These are phyloP conservation scores for Leucoagaricus sp. DNA, from an alignment of 1,284 basidiomycete genomes.

Conservation along the genomic window DNA sequence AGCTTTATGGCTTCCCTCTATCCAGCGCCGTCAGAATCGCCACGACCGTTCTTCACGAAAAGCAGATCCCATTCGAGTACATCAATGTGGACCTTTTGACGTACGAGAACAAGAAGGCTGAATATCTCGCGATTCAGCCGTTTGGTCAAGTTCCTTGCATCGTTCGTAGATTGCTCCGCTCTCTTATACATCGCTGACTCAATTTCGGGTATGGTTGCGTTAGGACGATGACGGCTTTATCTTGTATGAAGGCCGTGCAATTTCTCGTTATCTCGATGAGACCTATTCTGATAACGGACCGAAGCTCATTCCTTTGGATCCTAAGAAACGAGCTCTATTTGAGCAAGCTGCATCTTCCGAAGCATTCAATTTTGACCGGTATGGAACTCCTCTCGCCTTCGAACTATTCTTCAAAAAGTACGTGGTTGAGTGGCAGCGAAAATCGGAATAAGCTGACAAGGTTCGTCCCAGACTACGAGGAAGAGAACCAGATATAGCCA, in stretches of 20 bases:
- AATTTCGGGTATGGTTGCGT: too few relatives aligned
- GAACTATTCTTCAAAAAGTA: slow-evolving; percentile 28
- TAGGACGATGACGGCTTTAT: slow-evolving; percentile 40
- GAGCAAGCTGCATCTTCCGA: slow-evolving; percentile 59
- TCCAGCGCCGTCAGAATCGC: too few relatives aligned
- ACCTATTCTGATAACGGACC: slow-evolving; percentile 38
- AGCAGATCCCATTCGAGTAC: too few relatives aligned
- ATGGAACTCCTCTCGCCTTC: slow-evolving; percentile 32
- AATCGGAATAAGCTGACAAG: neutral
- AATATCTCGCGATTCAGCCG: too few relatives aligned
- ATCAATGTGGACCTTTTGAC: too few relatives aligned
- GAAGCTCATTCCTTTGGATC: slow-evolving; percentile 30
- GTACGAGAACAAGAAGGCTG: too few relatives aligned
- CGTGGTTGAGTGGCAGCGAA: too few relatives aligned
- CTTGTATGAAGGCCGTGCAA: slow-evolving; percentile 49
- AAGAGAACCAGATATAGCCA: slow-evolving; percentile 25
- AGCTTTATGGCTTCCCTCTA: too few relatives aligned
- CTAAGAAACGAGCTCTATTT: slow-evolving; percentile 39
- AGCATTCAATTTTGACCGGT: slow-evolving; percentile 47
- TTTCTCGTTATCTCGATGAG: slow-evolving; percentile 39
- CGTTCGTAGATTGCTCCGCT: too few relatives aligned
- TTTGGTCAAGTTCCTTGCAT: too few relatives aligned
- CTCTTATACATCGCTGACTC: too few relatives aligned
- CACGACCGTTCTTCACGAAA: too few relatives aligned
- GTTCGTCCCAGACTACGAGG: slow-evolving; percentile 8